phyloP scores from a whole-genome alignment of 352 stramenopile species.

The Pythium phragmitis region DNA sequence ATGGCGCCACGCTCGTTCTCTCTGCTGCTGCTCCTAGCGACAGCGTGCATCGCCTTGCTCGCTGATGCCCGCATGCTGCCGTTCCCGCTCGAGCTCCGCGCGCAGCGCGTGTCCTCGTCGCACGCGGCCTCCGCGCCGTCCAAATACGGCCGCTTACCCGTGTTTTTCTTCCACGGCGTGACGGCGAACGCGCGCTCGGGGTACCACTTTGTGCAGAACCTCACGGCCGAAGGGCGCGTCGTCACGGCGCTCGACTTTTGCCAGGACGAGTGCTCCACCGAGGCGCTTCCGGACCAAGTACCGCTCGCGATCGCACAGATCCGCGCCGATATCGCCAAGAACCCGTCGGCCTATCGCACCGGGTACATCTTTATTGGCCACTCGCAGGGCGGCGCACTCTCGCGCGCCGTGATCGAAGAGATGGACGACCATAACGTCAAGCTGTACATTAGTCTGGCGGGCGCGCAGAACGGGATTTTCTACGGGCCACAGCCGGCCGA shows the following conservation, averaged over 20 bases:
- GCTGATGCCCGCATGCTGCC: slow-evolving; percentile 16
- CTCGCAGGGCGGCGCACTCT: slow-evolving; percentile 42
- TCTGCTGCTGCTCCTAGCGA: slow-evolving; percentile 9
- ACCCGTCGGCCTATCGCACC: slow-evolving; percentile 32
- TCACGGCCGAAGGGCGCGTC: slow-evolving; percentile 30
- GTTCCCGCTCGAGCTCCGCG: slow-evolving; percentile 12
- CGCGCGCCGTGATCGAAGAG: slow-evolving; percentile 47
- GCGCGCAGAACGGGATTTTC: slow-evolving; percentile 53
- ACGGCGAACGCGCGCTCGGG: slow-evolving; percentile 34
- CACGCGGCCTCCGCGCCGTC: neutral
- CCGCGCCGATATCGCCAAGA: slow-evolving; percentile 30
- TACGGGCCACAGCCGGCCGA: slow-evolving; percentile 43
- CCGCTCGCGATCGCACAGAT: slow-evolving; percentile 43
- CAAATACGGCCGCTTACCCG: slow-evolving; percentile 25
- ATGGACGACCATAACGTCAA: slow-evolving; percentile 57
- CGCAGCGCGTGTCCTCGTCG: slow-evolving; percentile 3
- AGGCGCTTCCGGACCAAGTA: slow-evolving; percentile 37
- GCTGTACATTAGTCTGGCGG: slow-evolving; percentile 43
- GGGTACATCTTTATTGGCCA: slow-evolving; percentile 55
- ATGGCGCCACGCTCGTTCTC: slow-evolving; percentile 6
- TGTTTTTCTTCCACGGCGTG: slow-evolving; percentile 57
- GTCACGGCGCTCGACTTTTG: slow-evolving; percentile 46
- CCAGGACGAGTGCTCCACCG: slow-evolving; percentile 35
- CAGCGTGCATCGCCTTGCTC: slow-evolving; percentile 10
- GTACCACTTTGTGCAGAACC: slow-evolving; percentile 34